Evolutionary conservation across 805 yeast genomes (phyloP).

Genomic region (Kregervanrija fluxuum): DNA sequence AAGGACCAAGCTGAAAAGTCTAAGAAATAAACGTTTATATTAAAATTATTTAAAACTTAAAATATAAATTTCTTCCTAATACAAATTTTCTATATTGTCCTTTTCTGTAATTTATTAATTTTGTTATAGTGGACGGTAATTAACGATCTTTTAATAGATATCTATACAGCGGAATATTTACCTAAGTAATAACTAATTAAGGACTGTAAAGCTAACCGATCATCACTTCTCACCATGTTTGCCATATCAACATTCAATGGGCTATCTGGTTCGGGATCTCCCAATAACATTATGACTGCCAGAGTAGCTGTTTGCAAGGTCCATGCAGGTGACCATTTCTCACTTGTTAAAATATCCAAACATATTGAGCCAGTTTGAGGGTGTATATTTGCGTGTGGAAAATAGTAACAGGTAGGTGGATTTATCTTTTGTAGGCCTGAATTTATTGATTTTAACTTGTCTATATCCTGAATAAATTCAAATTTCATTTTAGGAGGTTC

Average conservation of each 20-base stretch:
- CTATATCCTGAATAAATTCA: conserved; percentile 27
- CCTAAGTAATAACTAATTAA: conserved; percentile 33
- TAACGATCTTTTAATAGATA: not conserved
- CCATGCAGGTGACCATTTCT: conserved; percentile 73
- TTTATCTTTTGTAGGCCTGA: not conserved
- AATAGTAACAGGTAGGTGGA: conserved; percentile 16
- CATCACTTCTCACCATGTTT: conserved; percentile 45
- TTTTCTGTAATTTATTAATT: not conserved
- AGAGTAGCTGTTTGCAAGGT: conserved; percentile 45
- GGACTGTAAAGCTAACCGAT: conserved; percentile 34
- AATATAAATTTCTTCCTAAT: too few relatives aligned
- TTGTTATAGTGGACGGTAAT: not conserved
- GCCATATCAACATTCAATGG: conserved; percentile 70
- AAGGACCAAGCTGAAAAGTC: conserved; percentile 91
- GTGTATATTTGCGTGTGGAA: conserved; percentile 44
- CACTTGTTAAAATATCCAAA: conserved; percentile 48
- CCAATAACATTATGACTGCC: conserved; percentile 51
- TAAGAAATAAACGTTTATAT: conserved; percentile 20
- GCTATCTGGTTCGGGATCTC: conserved; percentile 63
- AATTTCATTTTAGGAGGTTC: conserved; percentile 45
- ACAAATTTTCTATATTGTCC: not conserved
- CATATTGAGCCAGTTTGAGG: conserved; percentile 62
- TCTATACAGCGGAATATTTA: conserved; percentile 5
- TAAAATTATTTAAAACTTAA: not conserved
- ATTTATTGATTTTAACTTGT: conserved; percentile 4